Base-by-base conservation (phyloP, 2,329 filamentous ascomycete species). In the Stagonosporopsis rhizophila region DNA sequence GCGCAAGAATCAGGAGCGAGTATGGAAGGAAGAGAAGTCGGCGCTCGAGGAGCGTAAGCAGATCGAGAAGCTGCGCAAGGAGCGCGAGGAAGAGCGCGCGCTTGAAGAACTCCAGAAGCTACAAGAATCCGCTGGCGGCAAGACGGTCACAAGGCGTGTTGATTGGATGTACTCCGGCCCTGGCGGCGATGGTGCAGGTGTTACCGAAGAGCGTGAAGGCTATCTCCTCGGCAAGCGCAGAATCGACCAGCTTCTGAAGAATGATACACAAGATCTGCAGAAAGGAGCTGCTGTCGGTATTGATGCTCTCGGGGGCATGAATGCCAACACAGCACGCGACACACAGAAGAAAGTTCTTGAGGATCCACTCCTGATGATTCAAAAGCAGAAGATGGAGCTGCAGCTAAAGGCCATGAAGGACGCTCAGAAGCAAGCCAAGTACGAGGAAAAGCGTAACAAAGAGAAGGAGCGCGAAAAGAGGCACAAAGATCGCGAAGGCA, bases 151-250 rank as follows among this genome's bases (percentile, higher is more conserved):
- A 27, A 89, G 94, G 67, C 87, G 92, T 32, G 94, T 99, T 23
- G 95, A 98, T 70, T 99, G 95, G 91, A 97, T 99, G 92, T 99
- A 99, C 78, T 87, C 89, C 67, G 94, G 94, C 1, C 92, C 95
- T 7, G 89, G 89, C 45, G 84, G 82, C 53, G 91, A 91, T 32
- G 88, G 90, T 70, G 86, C 85, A 22, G 78, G 75, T 19, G 77
- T 80, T 4, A 87, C 79, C 0, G 94, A 97, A 75, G 95, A 98
- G 78, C 92, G 91, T 79, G 95, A 99, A 72, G 92, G 90, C 4
- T 99, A 96, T 74, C 79, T 99, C 1, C 82, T 99, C 14, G 95
- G 95, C 48, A 98, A 97, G 81, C 85, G 95, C 56, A 85, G 93
- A 56, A 94, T 99, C 73, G 94, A 98, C 79, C 87, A 88, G 12